These are phyloP conservation scores for Blastocystis sp. DNA, from an alignment of 352 stramenopile species.

Conservation along the genomic window DNA sequence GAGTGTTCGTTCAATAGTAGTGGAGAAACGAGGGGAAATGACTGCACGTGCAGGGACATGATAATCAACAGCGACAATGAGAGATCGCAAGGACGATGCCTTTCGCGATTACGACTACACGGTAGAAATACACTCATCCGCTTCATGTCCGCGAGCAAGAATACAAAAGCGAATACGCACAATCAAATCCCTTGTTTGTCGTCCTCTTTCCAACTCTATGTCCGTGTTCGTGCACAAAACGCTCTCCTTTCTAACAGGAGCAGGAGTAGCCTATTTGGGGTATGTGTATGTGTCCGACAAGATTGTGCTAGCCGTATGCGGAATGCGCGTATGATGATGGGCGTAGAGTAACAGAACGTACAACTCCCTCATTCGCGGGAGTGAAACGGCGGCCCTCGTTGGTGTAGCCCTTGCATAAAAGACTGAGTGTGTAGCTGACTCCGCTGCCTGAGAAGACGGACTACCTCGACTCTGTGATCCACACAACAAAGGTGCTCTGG, in stretches of 20 bases:
- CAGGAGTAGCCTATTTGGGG: not conserved
- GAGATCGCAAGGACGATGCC: not conserved
- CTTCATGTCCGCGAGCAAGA: not conserved
- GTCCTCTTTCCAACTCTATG: too few species aligned
- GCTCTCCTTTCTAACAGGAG: not conserved
- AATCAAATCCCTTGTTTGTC: too few species aligned
- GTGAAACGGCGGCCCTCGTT: not conserved
- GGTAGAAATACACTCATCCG: not conserved
- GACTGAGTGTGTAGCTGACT: not conserved
- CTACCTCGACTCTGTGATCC: not conserved
- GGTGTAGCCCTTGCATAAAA: not conserved
- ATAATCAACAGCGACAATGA: not conserved
- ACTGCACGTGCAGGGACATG: not conserved
- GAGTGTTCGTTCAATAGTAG: not conserved
- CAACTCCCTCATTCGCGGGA: not conserved
- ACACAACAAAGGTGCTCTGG: not conserved
- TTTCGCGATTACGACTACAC: not conserved
- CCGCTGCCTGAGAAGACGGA: not conserved
- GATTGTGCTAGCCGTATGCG: not conserved
- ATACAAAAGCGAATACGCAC: too few species aligned
- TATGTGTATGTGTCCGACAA: not conserved
- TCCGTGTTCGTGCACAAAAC: not conserved
- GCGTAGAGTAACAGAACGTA: not conserved
- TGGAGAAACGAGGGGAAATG: not conserved
- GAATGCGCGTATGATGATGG: not conserved